Evolutionary conservation across 805 yeast species (phyloP).

Genomic region (Jamesozyma hellenica): DNA sequence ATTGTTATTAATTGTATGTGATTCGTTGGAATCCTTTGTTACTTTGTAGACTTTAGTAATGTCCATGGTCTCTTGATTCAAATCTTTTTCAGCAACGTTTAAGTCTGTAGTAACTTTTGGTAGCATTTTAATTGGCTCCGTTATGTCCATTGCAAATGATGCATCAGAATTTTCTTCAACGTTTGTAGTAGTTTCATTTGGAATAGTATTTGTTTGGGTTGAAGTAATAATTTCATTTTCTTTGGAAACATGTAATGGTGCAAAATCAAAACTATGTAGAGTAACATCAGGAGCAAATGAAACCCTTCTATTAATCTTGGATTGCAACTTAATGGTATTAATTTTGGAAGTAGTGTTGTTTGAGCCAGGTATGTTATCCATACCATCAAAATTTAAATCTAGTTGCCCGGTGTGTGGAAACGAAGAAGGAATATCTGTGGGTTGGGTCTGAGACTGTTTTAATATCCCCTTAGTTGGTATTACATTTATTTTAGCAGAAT

Average conservation of each 20-base stretch:
- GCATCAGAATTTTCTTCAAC: background rate
- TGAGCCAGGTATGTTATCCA: conserved; percentile 4
- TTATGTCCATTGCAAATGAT: conserved; percentile 7
- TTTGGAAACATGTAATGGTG: conserved; percentile 14
- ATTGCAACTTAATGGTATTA: conserved; percentile 10
- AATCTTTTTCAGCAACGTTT: background rate
- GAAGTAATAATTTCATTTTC: background rate
- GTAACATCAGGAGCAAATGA: conserved; percentile 73
- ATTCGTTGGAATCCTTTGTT: background rate
- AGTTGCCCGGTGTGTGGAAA: background rate
- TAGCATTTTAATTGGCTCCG: conserved; percentile 5
- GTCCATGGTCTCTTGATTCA: background rate
- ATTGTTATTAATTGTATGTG: background rate
- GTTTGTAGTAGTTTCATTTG: background rate
- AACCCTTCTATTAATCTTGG: conserved; percentile 40
- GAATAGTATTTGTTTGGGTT: conserved; percentile 1
- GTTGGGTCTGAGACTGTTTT: conserved; percentile 5
- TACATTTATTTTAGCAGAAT: too few species aligned
- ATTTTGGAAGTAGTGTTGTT: conserved; percentile 26
- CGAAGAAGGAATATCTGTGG: background rate
- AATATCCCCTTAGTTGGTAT: conserved; percentile 8
- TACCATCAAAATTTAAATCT: conserved; percentile 3
- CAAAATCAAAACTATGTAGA: conserved; percentile 43
- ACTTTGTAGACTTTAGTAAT: background rate
- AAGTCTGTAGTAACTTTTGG: background rate